A percentile compares a stretch with the other conserved stretches of the same genome.
phyloP scores from a whole-genome alignment of 305 asterid genomes.

The Striga hermonthica region DNA sequence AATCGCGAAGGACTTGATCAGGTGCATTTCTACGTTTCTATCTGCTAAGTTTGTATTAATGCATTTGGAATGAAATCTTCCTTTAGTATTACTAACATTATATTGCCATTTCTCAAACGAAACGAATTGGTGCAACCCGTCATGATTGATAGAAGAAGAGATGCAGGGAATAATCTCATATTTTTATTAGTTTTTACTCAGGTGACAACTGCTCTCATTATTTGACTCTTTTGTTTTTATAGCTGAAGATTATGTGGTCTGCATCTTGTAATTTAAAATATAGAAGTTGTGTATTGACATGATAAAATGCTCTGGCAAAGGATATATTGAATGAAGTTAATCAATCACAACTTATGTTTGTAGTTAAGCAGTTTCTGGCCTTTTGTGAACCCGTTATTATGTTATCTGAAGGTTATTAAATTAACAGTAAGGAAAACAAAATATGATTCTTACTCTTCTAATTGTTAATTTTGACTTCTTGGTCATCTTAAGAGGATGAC shows the following conservation, averaged over 20 bases:
- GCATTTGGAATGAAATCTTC: neutral
- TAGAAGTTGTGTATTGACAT: neutral
- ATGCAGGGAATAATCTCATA: constrained; percentile 20
- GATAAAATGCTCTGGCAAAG: neutral
- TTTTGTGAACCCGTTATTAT: too few relatives aligned
- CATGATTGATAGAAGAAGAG: constrained; percentile 18
- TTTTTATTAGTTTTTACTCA: neutral
- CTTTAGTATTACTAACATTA: neutral
- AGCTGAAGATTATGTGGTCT: constrained; percentile 21
- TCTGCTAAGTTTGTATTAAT: neutral
- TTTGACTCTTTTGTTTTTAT: neutral
- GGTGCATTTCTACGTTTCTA: constrained; percentile 20
- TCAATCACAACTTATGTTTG: neutral
- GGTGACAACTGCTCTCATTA: constrained; percentile 11
- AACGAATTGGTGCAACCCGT: constrained; percentile 11
- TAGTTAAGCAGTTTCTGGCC: too few relatives aligned
- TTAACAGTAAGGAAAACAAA: too few relatives aligned
- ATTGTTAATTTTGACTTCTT: too few relatives aligned
- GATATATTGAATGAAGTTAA: constrained; percentile 1
- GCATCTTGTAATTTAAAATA: neutral
- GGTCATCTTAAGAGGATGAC: too few relatives aligned
- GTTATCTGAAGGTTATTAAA: too few relatives aligned
- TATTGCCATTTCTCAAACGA: neutral
- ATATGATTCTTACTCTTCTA: too few relatives aligned
- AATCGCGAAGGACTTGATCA: constrained; percentile 22